A percentile compares a stretch with the other conserved stretches of the same genome.
Conservation (phyloP, 2,329 filamentous ascomycete genomes). For the Zymoseptoria tritici region DNA sequence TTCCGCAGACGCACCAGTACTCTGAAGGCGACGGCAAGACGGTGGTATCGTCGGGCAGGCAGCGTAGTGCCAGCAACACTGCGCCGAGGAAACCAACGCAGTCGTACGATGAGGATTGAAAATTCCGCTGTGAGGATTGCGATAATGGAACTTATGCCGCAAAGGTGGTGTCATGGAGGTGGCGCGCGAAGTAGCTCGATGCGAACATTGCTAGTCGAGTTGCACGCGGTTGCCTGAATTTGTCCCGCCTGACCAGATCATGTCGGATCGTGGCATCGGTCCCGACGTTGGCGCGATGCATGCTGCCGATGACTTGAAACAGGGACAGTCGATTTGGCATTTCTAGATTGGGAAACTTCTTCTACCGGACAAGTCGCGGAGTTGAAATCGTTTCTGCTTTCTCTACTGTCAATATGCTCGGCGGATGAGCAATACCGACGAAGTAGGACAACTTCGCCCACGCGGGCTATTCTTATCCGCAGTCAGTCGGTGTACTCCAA, state of each 20-base stretch:
- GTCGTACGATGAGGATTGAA: conserved; percentile 7
- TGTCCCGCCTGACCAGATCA: neutral
- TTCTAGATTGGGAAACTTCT: neutral
- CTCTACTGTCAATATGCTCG: neutral
- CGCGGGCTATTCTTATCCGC: neutral
- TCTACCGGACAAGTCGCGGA: neutral
- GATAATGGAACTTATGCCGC: neutral
- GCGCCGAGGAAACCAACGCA: conserved; percentile 10
- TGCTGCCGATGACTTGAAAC: neutral
- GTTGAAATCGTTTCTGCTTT: neutral
- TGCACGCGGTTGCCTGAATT: neutral
- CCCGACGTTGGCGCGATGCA: neutral
- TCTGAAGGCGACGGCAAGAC: conserved; percentile 12
- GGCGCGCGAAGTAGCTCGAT: neutral
- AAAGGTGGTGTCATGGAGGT: neutral
- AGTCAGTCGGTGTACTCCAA: neutral
- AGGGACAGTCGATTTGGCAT: neutral
- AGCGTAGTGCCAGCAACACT: conserved; percentile 13
- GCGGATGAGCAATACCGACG: neutral
- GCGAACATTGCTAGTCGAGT: neutral
- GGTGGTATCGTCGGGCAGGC: conserved; percentile 19
- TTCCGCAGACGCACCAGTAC: conserved; percentile 5
- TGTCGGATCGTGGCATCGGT: neutral
- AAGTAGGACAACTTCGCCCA: neutral
- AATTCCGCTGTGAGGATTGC: neutral